A percentile compares a stretch with the other conserved stretches of the same genome.
Conservation (phyloP, 2,329 filamentous ascomycete genomes). For the Cordyceps javanica region DNA sequence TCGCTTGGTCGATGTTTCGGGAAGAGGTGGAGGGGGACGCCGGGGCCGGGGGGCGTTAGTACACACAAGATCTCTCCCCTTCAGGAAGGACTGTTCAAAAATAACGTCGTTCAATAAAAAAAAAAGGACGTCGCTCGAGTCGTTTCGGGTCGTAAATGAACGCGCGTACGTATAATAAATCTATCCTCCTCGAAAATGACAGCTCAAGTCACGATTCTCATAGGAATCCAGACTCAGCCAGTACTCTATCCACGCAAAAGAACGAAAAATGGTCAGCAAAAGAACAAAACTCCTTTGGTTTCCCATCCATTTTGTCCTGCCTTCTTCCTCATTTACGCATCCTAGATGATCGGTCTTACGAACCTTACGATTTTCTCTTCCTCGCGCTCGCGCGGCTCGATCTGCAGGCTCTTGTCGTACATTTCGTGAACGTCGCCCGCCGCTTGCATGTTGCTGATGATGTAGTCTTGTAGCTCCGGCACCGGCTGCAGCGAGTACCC, state of each 20-base stretch:
- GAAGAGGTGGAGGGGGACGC: too few species aligned
- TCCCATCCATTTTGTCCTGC: not conserved
- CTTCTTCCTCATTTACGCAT: not conserved
- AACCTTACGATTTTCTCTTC: conserved; percentile 99
- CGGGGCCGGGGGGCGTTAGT: not conserved
- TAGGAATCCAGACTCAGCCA: conserved; percentile 57
- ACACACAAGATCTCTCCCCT: not conserved
- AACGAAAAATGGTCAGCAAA: conserved; percentile 6
- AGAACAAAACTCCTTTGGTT: not conserved
- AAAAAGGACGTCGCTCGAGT: not conserved
- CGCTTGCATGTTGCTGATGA: conserved; percentile 90
- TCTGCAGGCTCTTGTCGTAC: conserved; percentile 93
- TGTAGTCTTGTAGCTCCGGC: conserved; percentile 90
- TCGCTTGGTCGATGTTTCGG: not conserved
- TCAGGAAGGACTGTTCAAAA: not conserved
- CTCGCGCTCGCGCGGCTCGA: conserved; percentile 93
- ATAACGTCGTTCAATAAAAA: not conserved
- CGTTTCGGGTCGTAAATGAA: conserved; percentile 9
- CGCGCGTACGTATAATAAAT: conserved; percentile 8
- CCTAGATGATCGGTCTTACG: conserved; percentile 26
- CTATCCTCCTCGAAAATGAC: not conserved
- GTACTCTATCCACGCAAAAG: conserved; percentile 37
- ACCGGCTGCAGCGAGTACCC: conserved; percentile 90
- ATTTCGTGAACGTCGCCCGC: conserved; percentile 97
- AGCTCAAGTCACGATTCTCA: conserved; percentile 26